Base-by-base conservation (phyloP, 108 stramenopile genomes). In the Pseudonitzschia multistriata region DNA sequence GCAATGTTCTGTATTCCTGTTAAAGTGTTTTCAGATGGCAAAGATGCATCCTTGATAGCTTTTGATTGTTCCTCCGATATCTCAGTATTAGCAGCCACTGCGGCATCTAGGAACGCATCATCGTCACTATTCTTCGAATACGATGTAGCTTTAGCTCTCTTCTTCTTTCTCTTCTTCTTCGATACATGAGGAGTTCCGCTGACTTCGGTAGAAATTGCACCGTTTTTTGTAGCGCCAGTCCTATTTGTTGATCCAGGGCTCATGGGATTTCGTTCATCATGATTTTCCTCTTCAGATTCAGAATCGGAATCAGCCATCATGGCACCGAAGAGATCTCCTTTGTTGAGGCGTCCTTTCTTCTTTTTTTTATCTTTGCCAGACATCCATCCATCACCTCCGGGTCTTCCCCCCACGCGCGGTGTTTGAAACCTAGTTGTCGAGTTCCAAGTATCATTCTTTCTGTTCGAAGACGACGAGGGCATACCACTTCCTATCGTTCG, bases 261-360 rank as follows among this genome's bases (percentile, higher is more conserved):
- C 7, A 17, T 45, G 2, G 17, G 15, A 45, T 45, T 29, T 62
- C 35, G 55, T 57, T 71, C 63, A 27, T 54, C 52, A 4, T 52
- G 27, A 35, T 70, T 45, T 29, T 76, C 75, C 21, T 73, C 72
- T n/a, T 40, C 28, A 8, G 21, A 34, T 22, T 64, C 42, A 10
- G 42, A 45, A 34, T 64, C 63, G 21, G 42, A 45, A 39, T 85
- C 79, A 56, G 74, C 91, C 86, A 89, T 88, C 91, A 95, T 95
- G 88, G 90, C 90, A 39, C 91, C 88, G 33, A 89, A 73, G 70
- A 95, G 83, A 31, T 89, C 88, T n/a, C 82, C 62, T 35, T 70
- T 70, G 33, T 70, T 49, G n/a, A 57, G 15, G 0, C 50, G 52
- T 8, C 39, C 61, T 48, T 66, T 70, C 49, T 70, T 76, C 66